A percentile compares a stretch with the other conserved stretches of the same genome.
These are phyloP conservation scores for Ceratobasidium theobromae DNA, from an alignment of 1,284 basidiomycete species.

Conservation along the genomic window DNA sequence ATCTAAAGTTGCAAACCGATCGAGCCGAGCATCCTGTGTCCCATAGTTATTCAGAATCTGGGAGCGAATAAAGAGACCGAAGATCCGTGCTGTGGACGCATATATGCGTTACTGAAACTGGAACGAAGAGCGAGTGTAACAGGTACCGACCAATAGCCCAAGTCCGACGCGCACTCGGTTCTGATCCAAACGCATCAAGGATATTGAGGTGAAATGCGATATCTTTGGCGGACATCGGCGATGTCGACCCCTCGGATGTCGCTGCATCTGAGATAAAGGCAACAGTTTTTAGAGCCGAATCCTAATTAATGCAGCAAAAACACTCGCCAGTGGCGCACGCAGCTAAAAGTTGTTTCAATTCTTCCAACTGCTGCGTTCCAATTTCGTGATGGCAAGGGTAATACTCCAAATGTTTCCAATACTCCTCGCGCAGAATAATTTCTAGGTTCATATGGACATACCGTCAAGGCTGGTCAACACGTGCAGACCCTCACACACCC, in stretches of 20 bases:
- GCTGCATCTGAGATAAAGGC: conserved; percentile 7
- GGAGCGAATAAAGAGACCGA: conserved; percentile 11
- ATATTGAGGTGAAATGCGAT: neutral
- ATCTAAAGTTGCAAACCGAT: conserved; percentile 16
- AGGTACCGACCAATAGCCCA: conserved; percentile 13
- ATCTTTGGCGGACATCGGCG: conserved; percentile 12
- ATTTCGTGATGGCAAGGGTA: conserved; percentile 4
- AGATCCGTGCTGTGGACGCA: neutral
- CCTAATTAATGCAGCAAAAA: neutral
- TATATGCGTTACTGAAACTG: neutral
- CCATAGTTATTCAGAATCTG: conserved; percentile 15
- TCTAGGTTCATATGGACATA: neutral
- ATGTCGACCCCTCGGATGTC: conserved; percentile 25
- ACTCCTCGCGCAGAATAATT: conserved; percentile 19
- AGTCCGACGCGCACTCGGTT: neutral
- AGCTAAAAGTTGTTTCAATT: conserved; percentile 11
- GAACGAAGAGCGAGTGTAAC: neutral
- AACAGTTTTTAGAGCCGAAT: neutral
- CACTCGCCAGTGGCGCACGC: conserved; percentile 15
- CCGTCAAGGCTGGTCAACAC: neutral
- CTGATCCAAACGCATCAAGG: neutral
- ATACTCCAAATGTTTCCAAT: conserved; percentile 29
- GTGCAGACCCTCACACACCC: neutral
- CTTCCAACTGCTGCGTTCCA: neutral
- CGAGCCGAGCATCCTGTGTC: conserved; percentile 8